A percentile compares a stretch with the other conserved stretches of the same genome.
These are phyloP conservation scores for Huntiella moniliformis DNA, from an alignment of 2,329 filamentous ascomycete genomes.

Conservation along the genomic window DNA sequence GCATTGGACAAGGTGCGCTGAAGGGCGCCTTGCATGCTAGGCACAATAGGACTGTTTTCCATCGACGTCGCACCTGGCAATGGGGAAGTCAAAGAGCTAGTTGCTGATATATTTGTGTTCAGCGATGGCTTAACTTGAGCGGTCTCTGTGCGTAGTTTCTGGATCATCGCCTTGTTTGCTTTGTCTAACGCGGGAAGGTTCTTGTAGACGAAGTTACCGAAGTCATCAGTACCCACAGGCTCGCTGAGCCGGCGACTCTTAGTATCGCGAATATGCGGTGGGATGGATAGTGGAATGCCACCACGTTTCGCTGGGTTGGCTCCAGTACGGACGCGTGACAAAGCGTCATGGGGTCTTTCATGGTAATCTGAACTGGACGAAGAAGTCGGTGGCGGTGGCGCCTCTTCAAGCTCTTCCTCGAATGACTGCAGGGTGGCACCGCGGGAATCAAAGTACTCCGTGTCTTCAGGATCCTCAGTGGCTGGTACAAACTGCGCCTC, in stretches of 20 bases:
- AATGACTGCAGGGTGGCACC: constrained; percentile 87
- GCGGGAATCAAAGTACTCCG: constrained; percentile 87
- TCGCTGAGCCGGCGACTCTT: constrained; percentile 80
- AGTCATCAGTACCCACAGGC: constrained; percentile 75
- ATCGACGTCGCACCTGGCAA: constrained; percentile 35
- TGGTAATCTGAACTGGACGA: constrained; percentile 53
- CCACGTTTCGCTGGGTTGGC: constrained; percentile 57
- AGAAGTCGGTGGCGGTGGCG: constrained; percentile 48
- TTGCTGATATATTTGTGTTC: constrained; percentile 25
- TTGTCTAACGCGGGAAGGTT: constrained; percentile 92
- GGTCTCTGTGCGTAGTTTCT: constrained; percentile 83
- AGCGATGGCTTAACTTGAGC: constrained; percentile 43
- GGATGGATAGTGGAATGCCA: constrained; percentile 88
- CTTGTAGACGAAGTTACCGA: constrained; percentile 92
- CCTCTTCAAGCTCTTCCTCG: constrained; percentile 80
- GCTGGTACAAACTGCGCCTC: constrained; percentile 90
- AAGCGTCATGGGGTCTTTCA: constrained; percentile 82
- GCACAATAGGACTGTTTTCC: constrained; percentile 69
- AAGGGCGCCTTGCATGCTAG: constrained; percentile 39
- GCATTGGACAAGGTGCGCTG: constrained; percentile 70
- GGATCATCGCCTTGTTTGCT: constrained; percentile 96
- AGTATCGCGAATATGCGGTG: constrained; percentile 82
- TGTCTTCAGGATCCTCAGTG: constrained; percentile 86
- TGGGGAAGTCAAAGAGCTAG: constrained; percentile 21
- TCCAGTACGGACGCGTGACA: constrained; percentile 64